Percentiles rank a stretch among this genome's conserved stretches.
These are phyloP conservation scores for Penicillium verrucosum DNA, from an alignment of 2,329 filamentous ascomycete species.

Conservation along the genomic window DNA sequence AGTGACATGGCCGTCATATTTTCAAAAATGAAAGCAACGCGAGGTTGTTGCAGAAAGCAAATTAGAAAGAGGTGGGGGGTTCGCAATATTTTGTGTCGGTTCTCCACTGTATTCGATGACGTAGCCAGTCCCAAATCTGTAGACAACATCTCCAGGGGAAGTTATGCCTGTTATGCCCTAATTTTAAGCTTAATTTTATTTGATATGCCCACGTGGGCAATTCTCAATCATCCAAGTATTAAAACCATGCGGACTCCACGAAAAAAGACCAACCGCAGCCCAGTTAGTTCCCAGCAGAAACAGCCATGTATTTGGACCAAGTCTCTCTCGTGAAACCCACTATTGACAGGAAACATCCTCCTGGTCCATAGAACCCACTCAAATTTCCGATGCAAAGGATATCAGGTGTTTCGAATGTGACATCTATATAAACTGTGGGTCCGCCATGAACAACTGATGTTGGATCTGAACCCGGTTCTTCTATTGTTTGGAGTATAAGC, in stretches of 20 bases:
- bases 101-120: constrained; percentile 7
- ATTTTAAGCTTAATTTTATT: constrained; percentile 1
- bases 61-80: neutral
- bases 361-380: neutral
- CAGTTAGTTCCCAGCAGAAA: neutral
- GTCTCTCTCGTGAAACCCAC: neutral
- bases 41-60: constrained; percentile 3
- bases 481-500: neutral
- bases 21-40: neutral
- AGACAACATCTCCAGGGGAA: neutral
- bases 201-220: neutral
- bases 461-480: neutral
- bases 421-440: neutral
- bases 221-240: neutral
- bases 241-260: neutral
- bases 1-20: constrained; percentile 19
- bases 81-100: constrained; percentile 9
- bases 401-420: neutral
- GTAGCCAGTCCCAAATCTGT: neutral
- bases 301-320: neutral
- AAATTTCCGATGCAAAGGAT: neutral
- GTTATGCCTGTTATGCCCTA: neutral
- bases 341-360: neutral
- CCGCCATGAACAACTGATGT: neutral
- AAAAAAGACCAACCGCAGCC: neutral